Evolutionary conservation across 148 eudicot species (phyloP).

Genomic region (Rhododendron vialii): DNA sequence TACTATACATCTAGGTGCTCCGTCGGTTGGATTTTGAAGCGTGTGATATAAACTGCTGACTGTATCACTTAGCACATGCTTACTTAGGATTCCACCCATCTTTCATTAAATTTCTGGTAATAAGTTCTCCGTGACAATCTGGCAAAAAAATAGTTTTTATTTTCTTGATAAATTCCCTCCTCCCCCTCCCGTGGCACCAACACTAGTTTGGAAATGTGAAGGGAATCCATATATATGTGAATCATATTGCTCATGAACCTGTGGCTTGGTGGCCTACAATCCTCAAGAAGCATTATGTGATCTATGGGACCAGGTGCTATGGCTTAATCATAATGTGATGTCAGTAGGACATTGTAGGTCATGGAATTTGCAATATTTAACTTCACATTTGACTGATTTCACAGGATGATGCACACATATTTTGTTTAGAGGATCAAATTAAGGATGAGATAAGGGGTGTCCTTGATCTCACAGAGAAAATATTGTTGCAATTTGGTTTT

Average conservation of each 20-base stretch:
- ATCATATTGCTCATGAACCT: background rate
- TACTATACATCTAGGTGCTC: background rate
- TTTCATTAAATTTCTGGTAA: background rate
- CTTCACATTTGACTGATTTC: conserved; percentile 15
- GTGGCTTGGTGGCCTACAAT: background rate
- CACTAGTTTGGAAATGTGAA: background rate
- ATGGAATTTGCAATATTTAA: background rate
- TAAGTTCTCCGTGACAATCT: background rate
- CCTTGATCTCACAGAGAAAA: conserved; percentile 87
- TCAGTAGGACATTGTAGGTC: background rate
- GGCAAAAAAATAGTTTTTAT: background rate
- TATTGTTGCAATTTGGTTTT: conserved; percentile 88
- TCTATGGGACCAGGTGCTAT: background rate
- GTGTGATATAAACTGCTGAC: background rate
- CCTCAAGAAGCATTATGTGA: background rate
- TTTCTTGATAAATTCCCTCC: background rate
- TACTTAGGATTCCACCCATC: background rate
- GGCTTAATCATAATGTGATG: background rate
- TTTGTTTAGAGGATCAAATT: conserved; percentile 93
- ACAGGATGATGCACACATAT: conserved; percentile 98
- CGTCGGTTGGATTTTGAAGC: background rate
- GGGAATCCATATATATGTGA: background rate
- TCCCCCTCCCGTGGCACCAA: background rate
- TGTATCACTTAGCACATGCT: background rate
- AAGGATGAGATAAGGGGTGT: conserved; percentile 95